Base-by-base conservation (phyloP, 176 grass and related monocot genomes). In the Hordeum marinum region DNA sequence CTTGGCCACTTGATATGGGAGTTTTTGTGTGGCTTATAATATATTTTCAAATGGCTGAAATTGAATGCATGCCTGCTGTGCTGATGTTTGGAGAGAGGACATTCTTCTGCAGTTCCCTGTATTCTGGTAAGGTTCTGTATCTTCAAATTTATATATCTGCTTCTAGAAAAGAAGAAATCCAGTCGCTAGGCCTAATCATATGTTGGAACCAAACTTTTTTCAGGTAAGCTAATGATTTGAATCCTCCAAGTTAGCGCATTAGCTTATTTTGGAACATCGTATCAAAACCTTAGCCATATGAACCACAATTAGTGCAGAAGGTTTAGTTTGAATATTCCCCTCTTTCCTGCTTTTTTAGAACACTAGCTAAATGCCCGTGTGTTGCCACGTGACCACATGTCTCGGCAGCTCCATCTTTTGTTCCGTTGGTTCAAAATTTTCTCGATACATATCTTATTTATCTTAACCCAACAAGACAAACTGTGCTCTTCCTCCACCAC, bases 161-260 rank as follows among this genome's bases (percentile, higher is more conserved):
- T 73, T 24, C 41, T 63, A 26, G 2, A 69, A 75, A 68, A 77
- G 63, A 65, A 77, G 37, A 77, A 37, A 48, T 15, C 70, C 65
- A 64, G 32, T 78, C 63, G 64, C 18, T 50, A 12, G 78, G 78
- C 18, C 71, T 32, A 78, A 43, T 68, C 62, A 27, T 25, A 82
- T 78, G 79, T 71, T 85, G 29, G 52, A 72, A 71, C 46, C 9
- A 15, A 71, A 65, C 52, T 64, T 48, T 8, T 36, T 43, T 14
- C 41, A 78, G 73, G 88, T 86, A 73, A 35, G 68, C 25, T 17
- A 54, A 64, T 79, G 34, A 72, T 68, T 83, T n/a, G 23, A 76
- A 67, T 14, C 11, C 15, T 57, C 32, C 15, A 45, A 55, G 57
- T 40, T 79, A 78, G 21, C 68, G 29, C 54, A 55, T 70, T 32